Conservation (phyloP, 208 protist species). For the Angomonas ambiguus region DNA sequence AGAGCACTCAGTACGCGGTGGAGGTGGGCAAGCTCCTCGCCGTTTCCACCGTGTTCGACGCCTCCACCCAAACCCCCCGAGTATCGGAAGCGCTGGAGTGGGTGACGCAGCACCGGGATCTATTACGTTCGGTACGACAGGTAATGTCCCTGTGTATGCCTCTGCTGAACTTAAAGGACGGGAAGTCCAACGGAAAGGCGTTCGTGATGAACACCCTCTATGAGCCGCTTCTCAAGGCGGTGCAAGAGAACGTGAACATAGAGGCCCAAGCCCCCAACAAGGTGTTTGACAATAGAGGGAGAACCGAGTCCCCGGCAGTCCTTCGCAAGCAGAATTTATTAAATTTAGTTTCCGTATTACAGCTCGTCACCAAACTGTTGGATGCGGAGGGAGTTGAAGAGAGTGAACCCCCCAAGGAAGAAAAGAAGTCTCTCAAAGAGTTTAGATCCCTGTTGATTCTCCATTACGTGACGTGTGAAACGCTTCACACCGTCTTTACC, state of each 20-base stretch:
- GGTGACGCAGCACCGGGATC: conserved; percentile 26
- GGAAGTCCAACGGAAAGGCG: conserved; percentile 29
- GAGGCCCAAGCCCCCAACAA: background rate
- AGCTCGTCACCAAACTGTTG: conserved; percentile 43
- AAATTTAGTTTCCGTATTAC: conserved; percentile 56
- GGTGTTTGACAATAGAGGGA: background rate
- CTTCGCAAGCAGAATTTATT: conserved; percentile 15
- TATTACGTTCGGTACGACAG: conserved; percentile 46
- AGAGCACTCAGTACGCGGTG: conserved; percentile 34
- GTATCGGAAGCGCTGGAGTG: conserved; percentile 64
- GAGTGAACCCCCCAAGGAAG: background rate
- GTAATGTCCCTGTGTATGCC: conserved; percentile 79
- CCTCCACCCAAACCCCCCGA: conserved; percentile 40
- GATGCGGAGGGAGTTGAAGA: background rate
- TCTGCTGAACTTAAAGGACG: conserved; percentile 59
- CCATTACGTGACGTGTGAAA: background rate
- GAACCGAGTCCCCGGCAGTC: background rate
- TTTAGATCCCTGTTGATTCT: background rate
- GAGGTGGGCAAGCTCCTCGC: conserved; percentile 78
- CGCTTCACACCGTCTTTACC: background rate
- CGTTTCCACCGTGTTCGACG: conserved; percentile 59
- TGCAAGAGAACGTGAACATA: conserved; percentile 16
- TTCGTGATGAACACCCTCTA: conserved; percentile 54
- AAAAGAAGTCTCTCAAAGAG: background rate
- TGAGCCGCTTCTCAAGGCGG: conserved; percentile 30